Evolutionary conservation across 1,284 basidiomycete genomes (phyloP).

Genomic region (Irpex lacteus): DNA sequence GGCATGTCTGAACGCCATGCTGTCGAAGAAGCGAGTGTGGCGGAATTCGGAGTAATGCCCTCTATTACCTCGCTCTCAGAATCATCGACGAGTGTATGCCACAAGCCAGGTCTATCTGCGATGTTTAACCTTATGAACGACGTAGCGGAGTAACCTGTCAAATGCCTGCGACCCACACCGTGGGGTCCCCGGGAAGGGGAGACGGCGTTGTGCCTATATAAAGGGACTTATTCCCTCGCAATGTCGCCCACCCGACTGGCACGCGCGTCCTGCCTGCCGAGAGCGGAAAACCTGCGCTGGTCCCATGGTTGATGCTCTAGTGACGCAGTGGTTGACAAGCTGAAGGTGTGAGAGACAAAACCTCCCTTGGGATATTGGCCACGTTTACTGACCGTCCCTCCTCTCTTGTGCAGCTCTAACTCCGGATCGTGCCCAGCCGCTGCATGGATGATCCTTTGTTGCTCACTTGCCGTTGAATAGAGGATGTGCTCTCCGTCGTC

Average conservation of each 20-base stretch:
- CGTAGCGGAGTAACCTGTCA: constrained; percentile 26
- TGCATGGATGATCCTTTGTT: constrained; percentile 2
- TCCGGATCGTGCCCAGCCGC: constrained; percentile 11
- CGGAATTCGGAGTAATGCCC: constrained; percentile 16
- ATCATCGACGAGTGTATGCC: background rate
- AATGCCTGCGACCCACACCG: constrained; percentile 2
- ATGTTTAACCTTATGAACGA: constrained; percentile 25
- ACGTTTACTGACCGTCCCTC: constrained; percentile 13
- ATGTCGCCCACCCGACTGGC: background rate
- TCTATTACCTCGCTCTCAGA: constrained; percentile 16
- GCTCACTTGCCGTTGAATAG: background rate
- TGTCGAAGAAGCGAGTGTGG: background rate
- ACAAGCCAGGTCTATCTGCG: constrained; percentile 16
- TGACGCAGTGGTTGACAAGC: constrained; percentile 13
- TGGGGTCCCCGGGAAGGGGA: constrained; percentile 15
- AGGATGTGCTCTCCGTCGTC: background rate
- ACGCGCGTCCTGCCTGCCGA: background rate
- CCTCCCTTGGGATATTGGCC: constrained; percentile 18
- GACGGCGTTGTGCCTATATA: constrained; percentile 11
- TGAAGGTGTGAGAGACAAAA: constrained; percentile 25
- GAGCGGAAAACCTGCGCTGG: constrained; percentile 2
- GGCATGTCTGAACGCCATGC: background rate
- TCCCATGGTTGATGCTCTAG: constrained; percentile 6
- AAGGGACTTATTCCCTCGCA: constrained; percentile 11
- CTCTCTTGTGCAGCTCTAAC: constrained; percentile 12